Conservation (phyloP, 495 filamentous ascomycete genomes). For the Hypoxylon fuscum region DNA sequence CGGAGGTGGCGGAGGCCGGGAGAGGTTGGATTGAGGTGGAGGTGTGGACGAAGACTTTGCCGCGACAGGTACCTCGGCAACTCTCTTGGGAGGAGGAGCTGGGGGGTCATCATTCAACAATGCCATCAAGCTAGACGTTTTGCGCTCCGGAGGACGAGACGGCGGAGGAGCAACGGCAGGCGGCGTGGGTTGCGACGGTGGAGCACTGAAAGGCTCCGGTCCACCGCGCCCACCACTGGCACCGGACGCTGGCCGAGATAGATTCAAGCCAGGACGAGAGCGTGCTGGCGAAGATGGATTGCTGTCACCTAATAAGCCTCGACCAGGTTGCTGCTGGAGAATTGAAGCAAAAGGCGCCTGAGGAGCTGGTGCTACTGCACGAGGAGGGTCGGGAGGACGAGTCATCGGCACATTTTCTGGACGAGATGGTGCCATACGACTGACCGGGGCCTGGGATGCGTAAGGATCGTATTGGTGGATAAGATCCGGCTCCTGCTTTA, state of each 20-base stretch:
- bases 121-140: constrained; percentile 60
- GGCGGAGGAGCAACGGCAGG: constrained; percentile 42
- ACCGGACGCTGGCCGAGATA: constrained; percentile 45
- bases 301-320: constrained; percentile 45
- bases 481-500: constrained; percentile 58
- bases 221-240: constrained; percentile 42
- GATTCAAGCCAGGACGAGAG: constrained; percentile 41
- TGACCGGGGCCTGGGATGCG: constrained; percentile 34
- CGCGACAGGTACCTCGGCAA: constrained; percentile 48
- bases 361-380: constrained; percentile 45
- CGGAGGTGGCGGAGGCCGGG: constrained; percentile 48
- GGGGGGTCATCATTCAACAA: constrained; percentile 60
- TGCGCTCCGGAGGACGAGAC: constrained; percentile 50
- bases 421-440: constrained; percentile 46
- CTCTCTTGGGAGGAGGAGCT: constrained; percentile 49
- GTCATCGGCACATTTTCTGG: constrained; percentile 50
- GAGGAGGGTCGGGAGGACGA: constrained; percentile 54
- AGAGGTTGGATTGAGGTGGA: constrained; percentile 51
- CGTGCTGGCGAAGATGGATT: constrained; percentile 45
- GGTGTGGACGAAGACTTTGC: constrained; percentile 54
- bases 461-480: constrained; percentile 47
- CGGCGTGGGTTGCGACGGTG: constrained; percentile 46
- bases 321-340: constrained; percentile 45
- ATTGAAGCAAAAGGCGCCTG: constrained; percentile 44
- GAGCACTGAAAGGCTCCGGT: constrained; percentile 49